These are phyloP conservation scores for Cyamopsis tetragonoloba DNA, from an alignment of 306 rosid species.

Conservation along the genomic window DNA sequence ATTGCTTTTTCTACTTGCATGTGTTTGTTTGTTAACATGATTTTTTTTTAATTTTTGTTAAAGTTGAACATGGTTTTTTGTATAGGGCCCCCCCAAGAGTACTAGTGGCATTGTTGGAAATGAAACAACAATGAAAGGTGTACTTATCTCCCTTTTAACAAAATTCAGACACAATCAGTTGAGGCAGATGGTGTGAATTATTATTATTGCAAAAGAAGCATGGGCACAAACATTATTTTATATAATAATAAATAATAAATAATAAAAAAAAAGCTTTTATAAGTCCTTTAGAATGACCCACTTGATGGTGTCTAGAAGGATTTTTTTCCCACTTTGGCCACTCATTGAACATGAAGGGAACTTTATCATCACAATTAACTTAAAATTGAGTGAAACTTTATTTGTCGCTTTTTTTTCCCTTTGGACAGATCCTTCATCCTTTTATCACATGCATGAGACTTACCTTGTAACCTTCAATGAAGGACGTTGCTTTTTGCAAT, in stretches of 20 bases:
- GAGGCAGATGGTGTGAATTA: constrained; percentile 41
- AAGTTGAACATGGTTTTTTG: constrained; percentile 24
- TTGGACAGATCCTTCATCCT: constrained; percentile 28
- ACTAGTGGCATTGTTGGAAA: constrained; percentile 22
- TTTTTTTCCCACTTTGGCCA: constrained; percentile 24
- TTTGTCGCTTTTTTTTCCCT: constrained; percentile 2
- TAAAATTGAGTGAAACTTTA: constrained; percentile 31
- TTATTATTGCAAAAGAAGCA: constrained; percentile 38
- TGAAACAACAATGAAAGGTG: constrained; percentile 24
- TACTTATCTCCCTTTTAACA: constrained; percentile 27
- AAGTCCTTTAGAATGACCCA: constrained; percentile 40
- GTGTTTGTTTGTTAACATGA: constrained; percentile 32
- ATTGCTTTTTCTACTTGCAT: constrained; percentile 40
- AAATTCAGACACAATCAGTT: constrained; percentile 44
- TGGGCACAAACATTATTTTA: constrained; percentile 22
- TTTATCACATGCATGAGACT: constrained; percentile 31
- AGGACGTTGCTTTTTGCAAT: too few species aligned
- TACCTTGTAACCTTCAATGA: constrained; percentile 28
- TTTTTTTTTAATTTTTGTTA: constrained; percentile 24
- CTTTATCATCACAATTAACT: constrained; percentile 31
- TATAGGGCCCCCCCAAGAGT: constrained; percentile 5
- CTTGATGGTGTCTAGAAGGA: constrained; percentile 32
- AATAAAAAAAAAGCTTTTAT: too few species aligned
- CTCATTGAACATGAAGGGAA: constrained; percentile 25
- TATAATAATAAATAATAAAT: too few species aligned